Conservation (phyloP, 306 rosid genomes). For the Trifolium repens region DNA sequence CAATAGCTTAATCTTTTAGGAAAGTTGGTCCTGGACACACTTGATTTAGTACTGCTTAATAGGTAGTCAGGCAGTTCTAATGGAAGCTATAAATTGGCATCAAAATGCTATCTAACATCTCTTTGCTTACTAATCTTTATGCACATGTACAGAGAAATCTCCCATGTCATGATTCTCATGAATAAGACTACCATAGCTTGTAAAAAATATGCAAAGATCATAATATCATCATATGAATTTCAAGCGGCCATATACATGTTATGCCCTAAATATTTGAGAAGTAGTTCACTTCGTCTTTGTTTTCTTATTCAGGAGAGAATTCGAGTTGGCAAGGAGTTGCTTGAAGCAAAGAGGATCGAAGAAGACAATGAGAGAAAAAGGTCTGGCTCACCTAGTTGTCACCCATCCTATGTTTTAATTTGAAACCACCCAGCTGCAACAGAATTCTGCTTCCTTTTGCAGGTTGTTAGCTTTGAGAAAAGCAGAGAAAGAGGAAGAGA, state of each 20-base stretch:
- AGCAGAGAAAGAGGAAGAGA: conserved; percentile 99
- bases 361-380: conserved; percentile 95
- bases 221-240: conserved; percentile 25
- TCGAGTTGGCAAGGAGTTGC: conserved; percentile 92
- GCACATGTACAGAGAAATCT: not conserved
- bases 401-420: conserved; percentile 28
- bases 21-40: not conserved
- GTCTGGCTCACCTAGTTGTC: conserved; percentile 52
- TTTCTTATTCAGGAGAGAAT: conserved; percentile 79
- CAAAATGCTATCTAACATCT: not conserved
- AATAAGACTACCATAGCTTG: conserved; percentile 9
- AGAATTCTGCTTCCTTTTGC: conserved; percentile 40
- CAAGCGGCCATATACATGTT: conserved; percentile 27
- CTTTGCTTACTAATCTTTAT: not conserved
- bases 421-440: conserved; percentile 28
- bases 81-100: not conserved
- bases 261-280: conserved; percentile 1
- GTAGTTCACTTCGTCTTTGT: conserved; percentile 26
- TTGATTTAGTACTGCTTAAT: conserved; percentile 20
- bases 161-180: not conserved
- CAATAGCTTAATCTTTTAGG: not conserved
- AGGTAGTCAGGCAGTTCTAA: not conserved
- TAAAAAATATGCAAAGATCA: not conserved
- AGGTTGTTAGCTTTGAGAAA: conserved; percentile 88
- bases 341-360: conserved; percentile 96